Evolutionary conservation across 306 rosid species (phyloP), one percentile per base, ranked within the genome.

Genomic region (Vigna mungo): DNA sequence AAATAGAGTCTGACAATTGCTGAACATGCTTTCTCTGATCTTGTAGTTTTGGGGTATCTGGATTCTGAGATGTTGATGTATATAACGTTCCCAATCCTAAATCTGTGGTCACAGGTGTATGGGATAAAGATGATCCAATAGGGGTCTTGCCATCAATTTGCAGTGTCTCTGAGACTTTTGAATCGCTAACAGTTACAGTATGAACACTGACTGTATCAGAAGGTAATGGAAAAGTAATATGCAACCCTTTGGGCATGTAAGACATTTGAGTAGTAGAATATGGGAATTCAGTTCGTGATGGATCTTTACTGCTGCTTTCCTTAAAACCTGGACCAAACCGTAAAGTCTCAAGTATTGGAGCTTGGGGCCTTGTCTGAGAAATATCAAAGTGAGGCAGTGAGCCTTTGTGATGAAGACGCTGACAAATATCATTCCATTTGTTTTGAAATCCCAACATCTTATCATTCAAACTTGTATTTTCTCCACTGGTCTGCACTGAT

Each of bases 31-130:
- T 86, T 61, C 68, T 77, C 30, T 60, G 71, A 54, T 80, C 81
- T 64, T 39, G 80, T 43, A 82, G 52, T 64, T 82, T 85, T 60
- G 82, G 71, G 72, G 71, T 71, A 47, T 71, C 76, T 72, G 83
- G 86, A 58, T 74, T 80, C 62, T 60, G 86, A 61, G 87, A 52
- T 52, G 83, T 67, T 47, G 93, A 82, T 61, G 88, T 74, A 82
- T 92, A 89, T 17, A 90, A 76, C 2, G 96, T 89, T 73, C 97
- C 98, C 88, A 94, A 72, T 59, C 96, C 91, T 89, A 94, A 88
- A 90, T 94, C 98, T 62, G 98, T 94, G 54, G 92, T 82, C 63
- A 83, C 98, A 52, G 87, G 86, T 71, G 82, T 48, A 61, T 77
- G 58, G 11, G 84, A 77, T 23, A 86, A 75, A 56, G 89, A 78